A percentile compares a stretch with the other conserved stretches of the same genome.
Conservation (phyloP, 169 alveolate genomes). For the Plasmodium falciparum region DNA sequence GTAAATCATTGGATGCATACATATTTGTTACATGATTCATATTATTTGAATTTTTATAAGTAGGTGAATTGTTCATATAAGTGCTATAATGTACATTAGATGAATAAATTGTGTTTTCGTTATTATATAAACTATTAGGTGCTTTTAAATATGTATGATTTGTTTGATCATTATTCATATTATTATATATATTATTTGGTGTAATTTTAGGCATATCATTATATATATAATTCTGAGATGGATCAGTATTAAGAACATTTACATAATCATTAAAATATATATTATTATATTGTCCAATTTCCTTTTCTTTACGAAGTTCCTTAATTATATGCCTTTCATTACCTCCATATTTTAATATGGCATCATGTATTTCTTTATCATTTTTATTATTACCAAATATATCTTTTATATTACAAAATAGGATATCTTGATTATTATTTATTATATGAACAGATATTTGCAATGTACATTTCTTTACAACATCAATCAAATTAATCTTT, state of each 20-base stretch:
- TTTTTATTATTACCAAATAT: neutral
- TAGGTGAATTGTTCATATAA: neutral
- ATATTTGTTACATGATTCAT: neutral
- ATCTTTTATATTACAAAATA: conserved; percentile 55
- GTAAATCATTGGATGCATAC: neutral
- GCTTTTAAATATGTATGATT: neutral
- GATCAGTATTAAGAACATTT: neutral
- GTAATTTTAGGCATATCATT: neutral
- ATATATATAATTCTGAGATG: neutral
- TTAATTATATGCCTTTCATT: neutral
- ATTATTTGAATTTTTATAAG: neutral
- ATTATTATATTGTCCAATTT: neutral
- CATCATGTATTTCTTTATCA: conserved; percentile 30
- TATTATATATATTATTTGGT: conserved; percentile 4
- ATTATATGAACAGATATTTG: conserved; percentile 28
- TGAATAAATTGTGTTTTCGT: neutral
- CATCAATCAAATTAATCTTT: conserved; percentile 33
- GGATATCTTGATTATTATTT: conserved; percentile 18
- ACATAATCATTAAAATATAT: neutral
- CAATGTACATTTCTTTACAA: conserved; percentile 39
- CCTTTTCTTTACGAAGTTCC: neutral
- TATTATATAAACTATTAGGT: neutral
- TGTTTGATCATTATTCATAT: neutral
- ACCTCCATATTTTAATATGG: conserved; percentile 9
- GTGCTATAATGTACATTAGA: neutral